These are phyloP conservation scores for Sporothrix brasiliensis DNA, from an alignment of 2,329 filamentous ascomycete genomes.

Conservation along the genomic window DNA sequence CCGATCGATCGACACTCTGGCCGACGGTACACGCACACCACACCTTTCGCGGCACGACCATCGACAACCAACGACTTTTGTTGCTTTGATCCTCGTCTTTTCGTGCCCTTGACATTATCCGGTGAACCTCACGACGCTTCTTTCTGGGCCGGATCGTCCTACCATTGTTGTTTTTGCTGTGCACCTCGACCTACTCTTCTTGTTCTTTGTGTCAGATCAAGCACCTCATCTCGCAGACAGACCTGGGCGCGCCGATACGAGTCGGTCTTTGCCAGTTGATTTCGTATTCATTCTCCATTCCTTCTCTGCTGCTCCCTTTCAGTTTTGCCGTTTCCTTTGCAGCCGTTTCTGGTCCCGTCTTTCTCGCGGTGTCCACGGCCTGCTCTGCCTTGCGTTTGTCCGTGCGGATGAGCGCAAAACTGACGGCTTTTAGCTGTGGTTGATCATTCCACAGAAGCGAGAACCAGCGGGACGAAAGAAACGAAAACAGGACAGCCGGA, in stretches of 20 bases:
- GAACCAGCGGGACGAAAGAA: neutral
- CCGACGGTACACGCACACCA: neutral
- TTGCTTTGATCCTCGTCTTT: neutral
- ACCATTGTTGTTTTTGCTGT: neutral
- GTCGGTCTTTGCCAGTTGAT: neutral
- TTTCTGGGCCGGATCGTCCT: neutral
- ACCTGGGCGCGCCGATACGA: neutral
- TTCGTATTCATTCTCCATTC: neutral
- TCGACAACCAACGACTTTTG: neutral
- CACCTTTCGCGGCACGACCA: neutral
- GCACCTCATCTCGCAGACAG: neutral
- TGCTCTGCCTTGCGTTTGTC: conserved; percentile 24
- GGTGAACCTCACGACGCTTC: conserved; percentile 13
- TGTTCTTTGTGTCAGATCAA: neutral
- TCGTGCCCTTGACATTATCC: conserved; percentile 18
- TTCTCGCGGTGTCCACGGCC: neutral
- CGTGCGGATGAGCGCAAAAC: conserved; percentile 22
- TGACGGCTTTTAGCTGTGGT: conserved; percentile 4
- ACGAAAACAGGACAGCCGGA: conserved; percentile 1
- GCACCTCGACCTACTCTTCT: neutral
- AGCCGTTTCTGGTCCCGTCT: conserved; percentile 2
- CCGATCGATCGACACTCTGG: conserved; percentile 14
- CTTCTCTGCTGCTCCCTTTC: neutral
- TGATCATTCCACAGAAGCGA: neutral
- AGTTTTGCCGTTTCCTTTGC: neutral